A percentile compares a stretch with the other conserved stretches of the same genome.
Conservation (phyloP, 805 yeast species). For the Saccharomycopsis sp. region DNA sequence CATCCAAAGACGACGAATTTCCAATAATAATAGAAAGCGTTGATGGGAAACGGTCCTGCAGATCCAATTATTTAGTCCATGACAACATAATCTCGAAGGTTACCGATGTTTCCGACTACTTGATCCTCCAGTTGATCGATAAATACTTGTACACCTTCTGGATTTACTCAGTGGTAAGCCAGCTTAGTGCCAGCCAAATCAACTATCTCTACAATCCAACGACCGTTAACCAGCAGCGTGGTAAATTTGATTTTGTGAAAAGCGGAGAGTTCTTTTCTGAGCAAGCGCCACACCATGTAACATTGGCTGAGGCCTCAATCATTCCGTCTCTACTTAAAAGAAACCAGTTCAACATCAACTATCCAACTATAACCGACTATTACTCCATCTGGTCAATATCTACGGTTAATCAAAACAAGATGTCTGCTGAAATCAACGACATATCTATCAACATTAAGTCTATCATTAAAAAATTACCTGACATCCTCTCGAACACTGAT, state of each 20-base stretch:
- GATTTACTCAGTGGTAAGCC: conserved; percentile 26
- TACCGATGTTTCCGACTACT: conserved; percentile 21
- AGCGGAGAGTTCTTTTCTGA: neutral
- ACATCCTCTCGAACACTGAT: neutral
- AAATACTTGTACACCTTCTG: conserved; percentile 37
- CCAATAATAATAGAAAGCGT: conserved; percentile 46
- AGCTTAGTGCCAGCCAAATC: conserved; percentile 10
- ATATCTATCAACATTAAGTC: neutral
- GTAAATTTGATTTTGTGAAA: neutral
- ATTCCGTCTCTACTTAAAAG: conserved; percentile 4
- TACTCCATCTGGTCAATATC: neutral
- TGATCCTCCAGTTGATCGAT: conserved; percentile 33
- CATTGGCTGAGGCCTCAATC: neutral
- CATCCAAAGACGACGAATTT: conserved; percentile 39
- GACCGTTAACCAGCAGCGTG: neutral
- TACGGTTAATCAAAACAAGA: neutral
- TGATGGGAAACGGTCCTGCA: conserved; percentile 5
- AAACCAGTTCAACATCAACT: conserved; percentile 13
- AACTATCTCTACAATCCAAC: neutral
- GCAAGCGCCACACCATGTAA: neutral
- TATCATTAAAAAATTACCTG: neutral
- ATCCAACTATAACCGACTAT: conserved; percentile 16
- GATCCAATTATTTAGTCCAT: neutral
- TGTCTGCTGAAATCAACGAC: neutral
- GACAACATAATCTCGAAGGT: conserved; percentile 22